These are phyloP conservation scores for Eucalyptus grandis DNA, from an alignment of 345 rosid genomes.

Conservation along the genomic window DNA sequence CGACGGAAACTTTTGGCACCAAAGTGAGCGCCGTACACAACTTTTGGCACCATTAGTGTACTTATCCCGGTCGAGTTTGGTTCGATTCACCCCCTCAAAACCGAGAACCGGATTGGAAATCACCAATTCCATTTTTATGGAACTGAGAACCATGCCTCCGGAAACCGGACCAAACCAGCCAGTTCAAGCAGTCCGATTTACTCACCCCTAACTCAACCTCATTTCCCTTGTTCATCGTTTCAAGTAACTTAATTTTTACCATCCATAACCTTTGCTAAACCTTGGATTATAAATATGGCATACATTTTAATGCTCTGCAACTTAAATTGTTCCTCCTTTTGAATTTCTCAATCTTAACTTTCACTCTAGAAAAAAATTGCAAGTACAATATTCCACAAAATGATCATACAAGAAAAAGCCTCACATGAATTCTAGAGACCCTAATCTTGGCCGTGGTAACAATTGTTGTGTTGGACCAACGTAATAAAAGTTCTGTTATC, in stretches of 20 bases:
- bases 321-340: not conserved
- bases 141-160: no score
- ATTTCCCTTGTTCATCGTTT: not conserved
- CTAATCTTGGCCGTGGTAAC: not conserved
- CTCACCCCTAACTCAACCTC: not conserved
- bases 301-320: not conserved
- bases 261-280: not conserved
- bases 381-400: not conserved
- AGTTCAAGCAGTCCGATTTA: no score
- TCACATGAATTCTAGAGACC: not conserved
- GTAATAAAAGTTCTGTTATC: not conserved
- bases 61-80: no score
- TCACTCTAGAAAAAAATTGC: not conserved
- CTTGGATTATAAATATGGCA: not conserved
- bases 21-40: no score
- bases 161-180: no score
- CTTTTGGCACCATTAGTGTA: no score
- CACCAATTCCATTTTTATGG: no score
- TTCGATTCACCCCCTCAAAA: no score
- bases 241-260: not conserved
- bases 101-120: no score
- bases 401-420: not conserved
- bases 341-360: no score
- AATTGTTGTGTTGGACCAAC: not conserved
- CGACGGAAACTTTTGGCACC: no score